Conservation (phyloP, 2,329 filamentous ascomycete species). For the Scedosporium dehoogii region DNA sequence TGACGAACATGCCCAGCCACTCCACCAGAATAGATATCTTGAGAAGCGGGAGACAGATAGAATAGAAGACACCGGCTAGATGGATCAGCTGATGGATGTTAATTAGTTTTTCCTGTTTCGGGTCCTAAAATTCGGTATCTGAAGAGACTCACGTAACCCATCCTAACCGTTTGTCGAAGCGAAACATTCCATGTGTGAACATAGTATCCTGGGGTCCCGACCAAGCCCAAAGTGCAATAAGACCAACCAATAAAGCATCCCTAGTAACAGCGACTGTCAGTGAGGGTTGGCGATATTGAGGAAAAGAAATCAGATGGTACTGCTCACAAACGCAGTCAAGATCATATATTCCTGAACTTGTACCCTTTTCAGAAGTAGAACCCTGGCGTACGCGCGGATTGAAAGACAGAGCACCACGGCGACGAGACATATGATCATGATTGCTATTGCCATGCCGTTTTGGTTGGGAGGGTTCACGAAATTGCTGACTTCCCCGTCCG, state of each 20-base stretch:
- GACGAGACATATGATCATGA: constrained; percentile 7
- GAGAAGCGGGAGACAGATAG: constrained; percentile 1
- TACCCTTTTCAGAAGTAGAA: constrained; percentile 3
- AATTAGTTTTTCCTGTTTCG: background rate
- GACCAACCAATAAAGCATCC: background rate
- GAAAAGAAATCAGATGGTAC: background rate
- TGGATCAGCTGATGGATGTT: background rate
- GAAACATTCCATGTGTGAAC: constrained; percentile 7
- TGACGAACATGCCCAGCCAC: constrained; percentile 10
- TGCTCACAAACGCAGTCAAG: background rate
- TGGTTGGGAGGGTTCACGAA: constrained; percentile 10
- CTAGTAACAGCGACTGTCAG: background rate
- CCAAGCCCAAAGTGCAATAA: background rate
- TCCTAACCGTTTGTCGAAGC: constrained; percentile 2
- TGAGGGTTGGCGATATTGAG: background rate
- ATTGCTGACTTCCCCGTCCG: constrained; percentile 5
- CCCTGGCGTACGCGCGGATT: constrained; percentile 8
- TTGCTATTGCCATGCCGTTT: constrained; percentile 7
- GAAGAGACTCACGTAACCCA: constrained; percentile 2
- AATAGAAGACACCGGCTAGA: constrained; percentile 1
- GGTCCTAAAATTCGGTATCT: background rate
- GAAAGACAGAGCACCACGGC: constrained; percentile 6
- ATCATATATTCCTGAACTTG: constrained; percentile 7
- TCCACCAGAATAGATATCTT: constrained; percentile 11
- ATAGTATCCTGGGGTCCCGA: constrained; percentile 5